Percentiles rank a stretch among this genome's conserved stretches.
phyloP scores from a whole-genome alignment of 1,284 basidiomycete species.

The Trametes pubescens region DNA sequence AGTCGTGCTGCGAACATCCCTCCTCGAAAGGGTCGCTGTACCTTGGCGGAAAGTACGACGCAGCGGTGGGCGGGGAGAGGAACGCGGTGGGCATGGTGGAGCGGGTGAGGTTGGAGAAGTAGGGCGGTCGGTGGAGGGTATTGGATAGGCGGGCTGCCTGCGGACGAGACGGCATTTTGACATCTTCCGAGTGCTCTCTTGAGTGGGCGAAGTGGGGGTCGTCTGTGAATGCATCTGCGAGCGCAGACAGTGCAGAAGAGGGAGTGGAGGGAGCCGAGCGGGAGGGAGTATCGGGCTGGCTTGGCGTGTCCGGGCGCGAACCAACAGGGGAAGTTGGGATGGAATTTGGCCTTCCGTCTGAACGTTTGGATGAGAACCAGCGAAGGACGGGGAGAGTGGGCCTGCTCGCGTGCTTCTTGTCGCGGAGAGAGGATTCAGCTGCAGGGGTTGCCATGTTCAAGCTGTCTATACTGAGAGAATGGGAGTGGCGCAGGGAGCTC shows the following conservation, averaged over 20 bases:
- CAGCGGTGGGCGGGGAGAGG: conserved; percentile 46
- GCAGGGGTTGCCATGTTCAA: conserved; percentile 27
- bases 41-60: conserved; percentile 24
- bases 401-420: conserved; percentile 25
- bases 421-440: conserved; percentile 23
- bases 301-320: conserved; percentile 40
- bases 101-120: conserved; percentile 67
- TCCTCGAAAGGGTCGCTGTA: conserved; percentile 46
- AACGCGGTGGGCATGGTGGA: conserved; percentile 72
- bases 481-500: conserved; percentile 15
- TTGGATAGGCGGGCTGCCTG: conserved; percentile 56
- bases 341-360: conserved; percentile 35
- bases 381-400: conserved; percentile 52
- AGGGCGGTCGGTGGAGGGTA: conserved; percentile 52
- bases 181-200: conserved; percentile 21
- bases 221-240: conserved; percentile 53
- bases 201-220: conserved; percentile 44
- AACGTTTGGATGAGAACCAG: conserved; percentile 51
- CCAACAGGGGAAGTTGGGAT: conserved; percentile 32
- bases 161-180: conserved; percentile 48
- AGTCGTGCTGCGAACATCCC: conserved; percentile 32
- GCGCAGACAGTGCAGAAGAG: conserved; percentile 38
- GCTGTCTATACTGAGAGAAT: conserved; percentile 19
- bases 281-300: conserved; percentile 33
- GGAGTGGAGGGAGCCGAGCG: conserved; percentile 38